Base-by-base conservation (phyloP, 2,329 filamentous ascomycete species). In the Penicillium sp. region DNA sequence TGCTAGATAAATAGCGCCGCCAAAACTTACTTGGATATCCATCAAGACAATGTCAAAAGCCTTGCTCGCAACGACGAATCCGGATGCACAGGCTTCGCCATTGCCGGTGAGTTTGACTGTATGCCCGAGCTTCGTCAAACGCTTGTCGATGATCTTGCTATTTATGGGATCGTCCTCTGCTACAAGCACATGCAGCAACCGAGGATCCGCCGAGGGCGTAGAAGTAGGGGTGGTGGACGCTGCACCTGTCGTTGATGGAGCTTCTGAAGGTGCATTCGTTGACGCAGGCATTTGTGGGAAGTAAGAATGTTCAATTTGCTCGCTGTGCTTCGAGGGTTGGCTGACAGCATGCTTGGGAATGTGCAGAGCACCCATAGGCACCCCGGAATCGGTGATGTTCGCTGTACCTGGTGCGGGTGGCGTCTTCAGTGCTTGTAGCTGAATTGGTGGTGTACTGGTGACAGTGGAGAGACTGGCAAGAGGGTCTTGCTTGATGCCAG, bases 161-260 rank as follows among this genome's bases (percentile, higher is more conserved):
- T 95, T 95, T 59, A 95, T 82, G 0, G 89, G 87, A 57, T 95
- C 89, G 55, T 95, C 89, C 62, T 95, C 89, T 0, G 89, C 89
- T 20, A 95, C 81, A 13, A 95, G 74, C 0, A 94, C 82, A 18
- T 47, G 55, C 6, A 65, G 48, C 4, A 50, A 32, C 3, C 47
- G 36, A 11, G 44, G 13, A 2, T 42, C 18, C 1, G 23, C 13
- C 3, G 35, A 38, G 6, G 44, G 3, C 1, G 45, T 28, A 4
- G 52, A 51, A 3, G 49, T 55, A 3, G 53, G 46, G 4, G 39
- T 20, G 3, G 45, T 51, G 7, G 55, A 54, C 8, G 45, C 18
- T 10, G 38, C 22, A 7, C 20, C 44, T 1, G 34, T 18, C 0
- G 45, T 45, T 8, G 55, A 56, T 2, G 42, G 23, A 3, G 40